A percentile compares a stretch with the other conserved stretches of the same genome.
These are phyloP conservation scores for Drechslerella coelobrocha DNA, from an alignment of 2,329 filamentous ascomycete species.

Conservation along the genomic window DNA sequence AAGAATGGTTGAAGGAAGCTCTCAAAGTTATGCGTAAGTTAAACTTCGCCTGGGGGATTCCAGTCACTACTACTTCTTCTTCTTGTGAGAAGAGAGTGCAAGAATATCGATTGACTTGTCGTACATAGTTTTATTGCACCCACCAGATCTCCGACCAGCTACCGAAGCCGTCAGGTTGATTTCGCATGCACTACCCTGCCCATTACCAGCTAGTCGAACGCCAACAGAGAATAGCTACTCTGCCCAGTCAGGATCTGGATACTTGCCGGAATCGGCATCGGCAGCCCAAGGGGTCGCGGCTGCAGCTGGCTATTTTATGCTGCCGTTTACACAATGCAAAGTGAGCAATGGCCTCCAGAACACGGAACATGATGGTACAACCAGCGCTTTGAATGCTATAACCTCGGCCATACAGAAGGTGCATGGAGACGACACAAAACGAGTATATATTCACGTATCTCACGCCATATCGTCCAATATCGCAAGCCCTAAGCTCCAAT, in stretches of 20 bases:
- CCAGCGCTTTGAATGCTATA: constrained; percentile 53
- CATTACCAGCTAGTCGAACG: constrained; percentile 52
- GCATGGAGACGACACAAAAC: constrained; percentile 51
- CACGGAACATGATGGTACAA: constrained; percentile 53
- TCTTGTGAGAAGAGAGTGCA: not conserved
- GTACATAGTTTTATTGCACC: constrained; percentile 42
- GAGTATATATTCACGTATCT: constrained; percentile 54
- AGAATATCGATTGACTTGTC: not conserved
- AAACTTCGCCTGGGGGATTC: not conserved
- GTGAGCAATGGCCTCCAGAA: constrained; percentile 45
- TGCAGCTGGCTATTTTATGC: constrained; percentile 54
- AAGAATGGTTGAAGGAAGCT: constrained; percentile 42
- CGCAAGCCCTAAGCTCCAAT: constrained; percentile 52
- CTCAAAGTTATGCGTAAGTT: constrained; percentile 48
- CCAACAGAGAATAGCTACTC: constrained; percentile 42
- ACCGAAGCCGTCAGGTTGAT: constrained; percentile 54
- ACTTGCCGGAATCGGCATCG: constrained; percentile 53
- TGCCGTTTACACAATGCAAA: constrained; percentile 52
- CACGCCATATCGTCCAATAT: constrained; percentile 55
- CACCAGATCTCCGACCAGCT: constrained; percentile 50
- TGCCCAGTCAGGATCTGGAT: constrained; percentile 44
- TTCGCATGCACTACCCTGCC: constrained; percentile 54
- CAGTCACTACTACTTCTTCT: not conserved
- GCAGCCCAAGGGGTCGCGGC: constrained; percentile 54
- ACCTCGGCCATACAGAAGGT: constrained; percentile 53